Evolutionary conservation across 1,284 basidiomycete species (phyloP), one percentile per base, ranked within the genome.

Genomic region (Austroboletus novae-zelandiae): DNA sequence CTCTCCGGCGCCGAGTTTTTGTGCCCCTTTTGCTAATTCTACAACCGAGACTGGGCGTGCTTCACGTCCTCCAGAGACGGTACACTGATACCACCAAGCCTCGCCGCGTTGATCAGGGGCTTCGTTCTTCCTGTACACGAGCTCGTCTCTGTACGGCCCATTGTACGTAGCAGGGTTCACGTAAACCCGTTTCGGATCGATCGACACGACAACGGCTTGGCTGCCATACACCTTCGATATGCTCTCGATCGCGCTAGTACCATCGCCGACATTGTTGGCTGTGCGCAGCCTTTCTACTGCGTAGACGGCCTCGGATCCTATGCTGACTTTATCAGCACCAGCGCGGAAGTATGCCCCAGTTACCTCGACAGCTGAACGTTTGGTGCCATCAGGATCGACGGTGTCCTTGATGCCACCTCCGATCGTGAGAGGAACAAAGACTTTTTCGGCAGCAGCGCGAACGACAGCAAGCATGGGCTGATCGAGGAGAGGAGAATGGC

Each of bases 31-130:
- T 2, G 93, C 94, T 17, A 99, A 83, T 71, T 99, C 88, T 18
- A 94, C 84, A 17, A 89, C 97, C 18, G 97, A 97, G n/a, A 99
- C 71, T 48, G 86, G 85, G n/a, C 94, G 81, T 35, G 78, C 68
- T 64, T 94, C 91, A 35, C 97, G 84, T 15, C 97, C 97, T 43
- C 97, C 96, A 7, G 89, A 91, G 48, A 98, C 89, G 13, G 97
- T 99, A 70, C 96, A 98, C 66, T 94, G 91, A 71, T 99, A 99
- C 96, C 96, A 99, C 94, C 97, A 98, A 41, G 84, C 84, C 67
- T 87, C 86, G 50, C 85, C 88, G 51, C 81, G 73, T 59, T 87
- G 87, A 48, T 71, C 77, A 36, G 69, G 66, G 11, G 75, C 72
- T 45, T 77, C 76, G 14, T 74, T 64, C 49, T 73, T 68, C 31